Percentiles rank a stretch among this genome's conserved stretches.
phyloP scores from a whole-genome alignment of 1,284 basidiomycete genomes.

The Sanghuangporus weigelae region DNA sequence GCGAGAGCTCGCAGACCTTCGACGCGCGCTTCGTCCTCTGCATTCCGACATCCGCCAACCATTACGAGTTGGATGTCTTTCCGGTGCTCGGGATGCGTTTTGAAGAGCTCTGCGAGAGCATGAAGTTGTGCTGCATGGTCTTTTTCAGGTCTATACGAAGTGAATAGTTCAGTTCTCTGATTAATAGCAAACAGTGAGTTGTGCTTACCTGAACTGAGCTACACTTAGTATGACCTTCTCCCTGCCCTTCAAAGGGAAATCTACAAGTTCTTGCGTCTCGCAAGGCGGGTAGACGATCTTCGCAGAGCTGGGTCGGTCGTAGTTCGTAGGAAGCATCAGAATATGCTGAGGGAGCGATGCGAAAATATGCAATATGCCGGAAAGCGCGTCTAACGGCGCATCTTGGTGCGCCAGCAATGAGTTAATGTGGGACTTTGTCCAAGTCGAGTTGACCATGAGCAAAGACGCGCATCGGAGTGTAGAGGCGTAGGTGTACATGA shows the following conservation, averaged over 20 bases:
- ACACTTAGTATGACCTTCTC: constrained; percentile 76
- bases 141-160: constrained; percentile 77
- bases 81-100: constrained; percentile 52
- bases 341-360: constrained; percentile 22
- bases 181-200: neutral
- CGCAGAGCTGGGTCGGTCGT: constrained; percentile 26
- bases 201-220: constrained; percentile 81
- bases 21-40: constrained; percentile 70
- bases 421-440: constrained; percentile 88
- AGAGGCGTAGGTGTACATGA: constrained; percentile 78
- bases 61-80: constrained; percentile 55
- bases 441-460: constrained; percentile 91
- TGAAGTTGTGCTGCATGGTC: constrained; percentile 82
- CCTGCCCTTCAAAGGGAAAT: constrained; percentile 57
- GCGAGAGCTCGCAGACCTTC: constrained; percentile 55
- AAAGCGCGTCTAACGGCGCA: constrained; percentile 37
- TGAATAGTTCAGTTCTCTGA: neutral
- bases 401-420: constrained; percentile 60
- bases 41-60: constrained; percentile 82
- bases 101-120: constrained; percentile 62
- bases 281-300: constrained; percentile 88
- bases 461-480: constrained; percentile 75
- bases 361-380: constrained; percentile 29
- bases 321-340: constrained; percentile 20
- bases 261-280: constrained; percentile 72